Evolutionary conservation across 176 grass and related monocot genomes (phyloP).

Genomic region (Rhipidocladum racemiflorum): DNA sequence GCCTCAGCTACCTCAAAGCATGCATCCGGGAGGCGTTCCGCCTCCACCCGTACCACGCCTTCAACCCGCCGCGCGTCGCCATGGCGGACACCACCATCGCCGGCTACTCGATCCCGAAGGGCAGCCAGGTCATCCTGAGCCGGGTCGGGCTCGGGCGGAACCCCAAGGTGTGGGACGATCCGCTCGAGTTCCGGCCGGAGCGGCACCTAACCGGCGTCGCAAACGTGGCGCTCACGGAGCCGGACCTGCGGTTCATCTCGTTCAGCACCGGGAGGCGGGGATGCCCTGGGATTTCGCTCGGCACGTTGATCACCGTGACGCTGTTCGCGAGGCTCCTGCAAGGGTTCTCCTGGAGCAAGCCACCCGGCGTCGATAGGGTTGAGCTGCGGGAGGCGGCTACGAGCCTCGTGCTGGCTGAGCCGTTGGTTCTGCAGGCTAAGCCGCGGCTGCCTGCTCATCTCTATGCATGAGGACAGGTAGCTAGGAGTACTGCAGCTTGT

Average conservation of each 20-base stretch:
- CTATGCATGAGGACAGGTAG: background rate
- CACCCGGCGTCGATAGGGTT: background rate
- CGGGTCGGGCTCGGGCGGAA: constrained; percentile 41
- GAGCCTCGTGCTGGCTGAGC: constrained; percentile 13
- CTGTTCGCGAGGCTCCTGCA: constrained; percentile 37
- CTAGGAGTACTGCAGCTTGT: background rate
- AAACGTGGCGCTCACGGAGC: constrained; percentile 20
- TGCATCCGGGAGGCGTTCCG: constrained; percentile 45
- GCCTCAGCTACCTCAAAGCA: constrained; percentile 36
- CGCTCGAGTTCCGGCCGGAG: constrained; percentile 30
- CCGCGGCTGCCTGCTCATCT: constrained; percentile 29
- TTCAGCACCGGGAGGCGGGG: constrained; percentile 30
- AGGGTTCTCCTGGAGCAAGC: constrained; percentile 30
- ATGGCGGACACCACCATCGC: constrained; percentile 25
- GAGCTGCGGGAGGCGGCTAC: constrained; percentile 15
- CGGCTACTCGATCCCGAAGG: constrained; percentile 36
- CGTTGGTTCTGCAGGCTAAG: constrained; percentile 2
- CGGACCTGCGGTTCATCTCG: constrained; percentile 32
- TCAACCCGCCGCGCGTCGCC: constrained; percentile 43
- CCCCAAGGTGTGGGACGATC: constrained; percentile 31
- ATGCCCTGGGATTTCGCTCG: constrained; percentile 22
- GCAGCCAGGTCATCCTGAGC: constrained; percentile 34
- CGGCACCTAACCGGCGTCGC: background rate
- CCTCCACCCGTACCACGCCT: constrained; percentile 39
- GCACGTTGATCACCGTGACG: constrained; percentile 27